Evolutionary conservation across 352 stramenopile species (phyloP).

Genomic region (Blastocystis sp.): DNA sequence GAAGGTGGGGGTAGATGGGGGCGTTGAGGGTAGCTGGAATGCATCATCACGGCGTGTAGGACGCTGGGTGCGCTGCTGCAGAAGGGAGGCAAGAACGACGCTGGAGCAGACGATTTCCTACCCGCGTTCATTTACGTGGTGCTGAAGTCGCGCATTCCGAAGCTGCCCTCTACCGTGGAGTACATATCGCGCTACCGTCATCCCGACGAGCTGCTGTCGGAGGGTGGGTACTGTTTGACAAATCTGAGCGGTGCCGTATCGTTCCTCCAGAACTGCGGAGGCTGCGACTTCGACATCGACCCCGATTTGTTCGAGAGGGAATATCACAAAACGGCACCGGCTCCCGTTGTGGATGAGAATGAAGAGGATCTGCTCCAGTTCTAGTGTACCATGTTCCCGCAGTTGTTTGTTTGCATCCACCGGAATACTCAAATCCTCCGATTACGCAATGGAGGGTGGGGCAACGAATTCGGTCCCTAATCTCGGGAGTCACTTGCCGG

Average conservation of each 20-base stretch:
- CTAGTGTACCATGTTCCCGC: constrained; percentile 29
- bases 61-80: constrained; percentile 39
- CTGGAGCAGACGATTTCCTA: constrained; percentile 74
- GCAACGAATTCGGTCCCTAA: too few relatives aligned
- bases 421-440: too few relatives aligned
- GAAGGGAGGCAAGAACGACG: constrained; percentile 7
- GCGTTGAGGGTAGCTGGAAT: constrained; percentile 49
- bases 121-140: constrained; percentile 82
- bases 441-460: too few relatives aligned
- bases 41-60: constrained; percentile 28
- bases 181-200: constrained; percentile 78
- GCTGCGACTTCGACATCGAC: constrained; percentile 71
- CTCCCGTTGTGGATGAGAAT: constrained; percentile 7
- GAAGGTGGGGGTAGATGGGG: constrained; percentile 74
- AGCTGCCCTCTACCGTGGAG: constrained; percentile 75
- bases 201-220: constrained; percentile 75
- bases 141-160: constrained; percentile 74
- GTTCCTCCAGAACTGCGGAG: constrained; percentile 75
- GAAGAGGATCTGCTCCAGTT: constrained; percentile 32
- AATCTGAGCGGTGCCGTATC: constrained; percentile 77
- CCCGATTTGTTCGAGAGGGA: constrained; percentile 71
- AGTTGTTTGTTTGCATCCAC: neutral
- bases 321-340: constrained; percentile 8
- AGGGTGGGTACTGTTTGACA: constrained; percentile 79
- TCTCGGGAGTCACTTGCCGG: neutral